Base-by-base conservation (phyloP, 2,329 filamentous ascomycete species). In the Fusarium aywerte region DNA sequence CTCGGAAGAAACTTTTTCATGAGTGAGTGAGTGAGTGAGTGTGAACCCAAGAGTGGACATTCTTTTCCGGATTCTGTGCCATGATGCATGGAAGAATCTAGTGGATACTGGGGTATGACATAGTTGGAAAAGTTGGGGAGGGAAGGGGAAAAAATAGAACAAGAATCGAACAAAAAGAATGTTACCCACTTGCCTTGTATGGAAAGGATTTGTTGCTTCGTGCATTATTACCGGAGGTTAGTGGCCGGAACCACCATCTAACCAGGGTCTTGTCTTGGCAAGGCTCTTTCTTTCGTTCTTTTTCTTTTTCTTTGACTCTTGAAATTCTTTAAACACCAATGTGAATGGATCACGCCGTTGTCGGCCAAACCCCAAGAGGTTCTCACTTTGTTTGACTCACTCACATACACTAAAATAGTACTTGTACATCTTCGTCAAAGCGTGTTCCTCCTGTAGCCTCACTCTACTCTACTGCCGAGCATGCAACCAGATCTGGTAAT, bases 141-240 rank as follows among this genome's bases (percentile, higher is more conserved):
- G 7, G 3, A n/a, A 23, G 15, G 12, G 12, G 16, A 29, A 39
- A 43, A 49, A 56, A 48, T 16, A 40, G 23, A 48, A 38, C 11
- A 20, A 44, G 7, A 20, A 64, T 33, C 31, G 23, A 42, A 18
- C 23, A 11, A 42, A 42, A 42, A 43, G 20, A 45, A 25, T n/a
- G 39, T 49, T 62, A 47, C 38, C 65, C 65, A 62, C 65, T 66
- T 67, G 45, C 54, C 65, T 12, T 47, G 21, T 62, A 39, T 32
- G 40, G 60, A 62, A 67, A 40, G 15, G 31, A 43, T 18, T 57
- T 50, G 42, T 38, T 36, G 25, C 27, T 43, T 32, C 36, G 42
- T 50, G 54, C 60, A 65, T 66, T 40, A n/a, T 50, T 40, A 11
- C 45, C 43, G 42, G 42, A 67, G 18, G 7, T 53, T 53, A 44